Base-by-base conservation (phyloP, 805 yeast species). In the Candida morakotiae region DNA sequence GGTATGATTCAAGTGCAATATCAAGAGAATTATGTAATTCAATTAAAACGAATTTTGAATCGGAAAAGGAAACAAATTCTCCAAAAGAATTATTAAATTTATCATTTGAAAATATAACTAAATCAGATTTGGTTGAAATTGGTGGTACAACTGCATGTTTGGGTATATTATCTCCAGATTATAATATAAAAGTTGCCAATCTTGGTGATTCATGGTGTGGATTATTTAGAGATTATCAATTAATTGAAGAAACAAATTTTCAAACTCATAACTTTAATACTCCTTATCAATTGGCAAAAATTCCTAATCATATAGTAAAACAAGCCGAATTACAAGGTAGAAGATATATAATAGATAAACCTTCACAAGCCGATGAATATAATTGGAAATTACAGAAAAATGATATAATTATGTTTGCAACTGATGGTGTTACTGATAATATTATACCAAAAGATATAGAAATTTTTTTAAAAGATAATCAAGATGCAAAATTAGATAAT, bases 161-260 rank as follows among this genome's bases (percentile, higher is more conserved):
- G 35, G 98, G 96, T 1, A 70, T 82, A 9, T 67, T 84, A 34
- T 71, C 79, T 16, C 66, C 79, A 0, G 66, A 67, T 7, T 62
- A 72, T 9, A 81, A 81, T 21, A 55, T 91, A 25, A 62, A 66
- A 29, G 81, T 87, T 0, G 82, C 91, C 7, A 91, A 93, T 52
- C 62, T 91, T 37, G 98, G 98, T 9, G 98, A 91, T 58, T 88
- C 97, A 4, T 93, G 96, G 83, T 86, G 87, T 57, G 89, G 95
- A 13, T 76, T 89, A 2, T 84, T 88, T 55, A 70, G 98, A 45
- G 65, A 77, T 40, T 69, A 69, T 39, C 65, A 73, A 49, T 65
- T 88, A 32, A 69, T 83, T 2, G 60, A 73, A 27, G 81, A 83
- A 49, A 84, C 95, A 0, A 69, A 68, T 43, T 81, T 83, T 45